phyloP scores from a whole-genome alignment of 2,329 filamentous ascomycete genomes.

The Phoma sp. region DNA sequence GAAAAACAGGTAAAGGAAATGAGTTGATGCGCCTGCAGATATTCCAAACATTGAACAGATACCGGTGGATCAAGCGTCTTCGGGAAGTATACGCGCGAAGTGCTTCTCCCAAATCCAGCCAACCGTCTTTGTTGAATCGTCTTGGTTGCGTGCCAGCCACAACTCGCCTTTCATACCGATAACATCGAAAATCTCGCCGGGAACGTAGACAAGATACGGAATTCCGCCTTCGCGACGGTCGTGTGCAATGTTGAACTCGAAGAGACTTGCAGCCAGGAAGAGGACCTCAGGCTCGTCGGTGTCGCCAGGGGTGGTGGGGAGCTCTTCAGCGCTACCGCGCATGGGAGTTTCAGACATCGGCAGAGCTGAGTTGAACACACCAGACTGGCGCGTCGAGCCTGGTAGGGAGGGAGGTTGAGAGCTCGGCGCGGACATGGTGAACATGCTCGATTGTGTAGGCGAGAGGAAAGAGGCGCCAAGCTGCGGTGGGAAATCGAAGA shows the following conservation, averaged over 20 bases:
- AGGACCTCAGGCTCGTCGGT: conserved; percentile 73
- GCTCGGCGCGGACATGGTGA: conserved; percentile 27
- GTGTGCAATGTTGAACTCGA: conserved; percentile 95
- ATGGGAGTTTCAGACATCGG: conserved; percentile 70
- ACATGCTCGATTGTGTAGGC: conserved; percentile 23
- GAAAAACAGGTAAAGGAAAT: neutral
- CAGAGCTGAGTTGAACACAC: conserved; percentile 85
- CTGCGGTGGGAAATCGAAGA: conserved; percentile 36
- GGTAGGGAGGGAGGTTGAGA: conserved; percentile 35
- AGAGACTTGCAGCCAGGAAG: conserved; percentile 91
- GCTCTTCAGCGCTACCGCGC: conserved; percentile 30
- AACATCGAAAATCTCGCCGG: conserved; percentile 76
- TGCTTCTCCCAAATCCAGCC: conserved; percentile 99
- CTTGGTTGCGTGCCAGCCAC: conserved; percentile 97
- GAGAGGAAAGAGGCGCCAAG: conserved; percentile 39
- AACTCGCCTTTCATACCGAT: conserved; percentile 96
- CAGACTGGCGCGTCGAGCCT: conserved; percentile 65
- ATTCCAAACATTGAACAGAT: neutral
- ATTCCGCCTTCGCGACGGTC: conserved; percentile 93
- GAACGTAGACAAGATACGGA: conserved; percentile 93
- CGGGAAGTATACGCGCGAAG: conserved; percentile 63
- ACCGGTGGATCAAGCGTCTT: conserved; percentile 30
- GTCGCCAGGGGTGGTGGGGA: conserved; percentile 48
- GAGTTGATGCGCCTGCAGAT: neutral
- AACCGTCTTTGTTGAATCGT: conserved; percentile 77